Base-by-base conservation (phyloP, 2,329 filamentous ascomycete species). In the Neonectria coccinea region DNA sequence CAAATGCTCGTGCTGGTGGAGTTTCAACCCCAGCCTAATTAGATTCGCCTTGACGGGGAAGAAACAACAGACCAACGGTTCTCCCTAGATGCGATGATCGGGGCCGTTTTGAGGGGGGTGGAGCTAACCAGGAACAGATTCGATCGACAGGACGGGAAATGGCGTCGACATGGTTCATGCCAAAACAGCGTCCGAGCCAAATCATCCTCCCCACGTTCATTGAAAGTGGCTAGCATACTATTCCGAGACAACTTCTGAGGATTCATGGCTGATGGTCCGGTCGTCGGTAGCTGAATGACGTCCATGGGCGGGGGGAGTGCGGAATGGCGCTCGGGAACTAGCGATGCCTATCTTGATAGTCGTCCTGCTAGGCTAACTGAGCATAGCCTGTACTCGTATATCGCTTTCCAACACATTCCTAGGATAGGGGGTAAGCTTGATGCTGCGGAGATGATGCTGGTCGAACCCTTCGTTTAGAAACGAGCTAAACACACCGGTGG, bases 221-320 rank as follows among this genome's bases (percentile, higher is more conserved):
- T 20, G n/a, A 41, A 9, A 18, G 7, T 18, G 16, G 6, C 39
- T 10, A 18, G 39, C n/a, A n/a, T 8, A 10, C 8, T 18, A 41
- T 18, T 41, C n/a, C 6, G 16, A 41, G 14, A 39, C 16, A n/a
- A 36, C 33, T 33, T 33, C 31, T 33, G 11, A 5, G 31, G 31
- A 33, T 4, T 5, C 10, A 33, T 33, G 31, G 11, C 31, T 33
- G 12, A 16, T 12, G 36, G 7, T 7, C n/a, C 16, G 7, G 27
- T 47, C 41, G 31, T 18, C 18, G 54, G 41, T 27, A 22, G 50
- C 50, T 54, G n/a, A 50, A 54, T 54, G n/a, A 22, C 18, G 42
- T 31, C 41, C 50, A 11, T 25, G n/a, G 5, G 2, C n/a, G n/a
- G 12, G 45, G 6, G 27, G 12, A 16, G 14, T n/a, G 39, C 27